Percentiles rank a stretch among this genome's conserved stretches.
Evolutionary conservation across 495 filamentous ascomycete species (phyloP).

Genomic region (Aspergillus bertholletiae): DNA sequence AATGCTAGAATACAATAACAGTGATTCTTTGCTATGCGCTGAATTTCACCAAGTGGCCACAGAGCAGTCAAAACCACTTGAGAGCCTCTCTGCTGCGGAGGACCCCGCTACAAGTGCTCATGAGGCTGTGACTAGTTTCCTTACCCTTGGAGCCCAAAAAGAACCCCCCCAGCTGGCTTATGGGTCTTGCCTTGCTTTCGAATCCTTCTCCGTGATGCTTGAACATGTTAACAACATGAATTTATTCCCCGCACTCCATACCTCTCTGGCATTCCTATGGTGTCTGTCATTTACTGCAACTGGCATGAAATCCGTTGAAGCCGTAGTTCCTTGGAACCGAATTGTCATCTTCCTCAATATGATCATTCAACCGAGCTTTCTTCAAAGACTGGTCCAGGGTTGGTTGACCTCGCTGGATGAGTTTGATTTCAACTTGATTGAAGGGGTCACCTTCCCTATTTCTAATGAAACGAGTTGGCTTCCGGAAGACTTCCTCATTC

Average conservation of each 20-base stretch:
- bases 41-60: constrained; percentile 36
- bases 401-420: constrained; percentile 13
- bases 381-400: not conserved
- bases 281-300: constrained; percentile 49
- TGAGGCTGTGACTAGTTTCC: constrained; percentile 12
- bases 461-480: constrained; percentile 59
- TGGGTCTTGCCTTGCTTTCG: constrained; percentile 43
- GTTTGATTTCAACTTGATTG: constrained; percentile 41
- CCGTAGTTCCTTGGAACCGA: constrained; percentile 63
- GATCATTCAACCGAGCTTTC: constrained; percentile 34
- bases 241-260: constrained; percentile 63
- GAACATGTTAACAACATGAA: constrained; percentile 59
- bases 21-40: constrained; percentile 38
- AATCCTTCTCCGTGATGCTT: constrained; percentile 51
- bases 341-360: constrained; percentile 65
- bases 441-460: constrained; percentile 48
- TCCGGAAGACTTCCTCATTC: constrained; percentile 79
- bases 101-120: constrained; percentile 7
- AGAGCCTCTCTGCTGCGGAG: constrained; percentile 23
- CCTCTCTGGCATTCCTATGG: constrained; percentile 66
- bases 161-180: constrained; percentile 18
- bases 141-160: constrained; percentile 7
- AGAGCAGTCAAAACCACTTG: constrained; percentile 30
- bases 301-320: constrained; percentile 51
- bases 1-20: constrained; percentile 59